Evolutionary conservation across 2,329 filamentous ascomycete genomes (phyloP), one percentile per base, ranked within the genome.

Genomic region (Onygena corvina): DNA sequence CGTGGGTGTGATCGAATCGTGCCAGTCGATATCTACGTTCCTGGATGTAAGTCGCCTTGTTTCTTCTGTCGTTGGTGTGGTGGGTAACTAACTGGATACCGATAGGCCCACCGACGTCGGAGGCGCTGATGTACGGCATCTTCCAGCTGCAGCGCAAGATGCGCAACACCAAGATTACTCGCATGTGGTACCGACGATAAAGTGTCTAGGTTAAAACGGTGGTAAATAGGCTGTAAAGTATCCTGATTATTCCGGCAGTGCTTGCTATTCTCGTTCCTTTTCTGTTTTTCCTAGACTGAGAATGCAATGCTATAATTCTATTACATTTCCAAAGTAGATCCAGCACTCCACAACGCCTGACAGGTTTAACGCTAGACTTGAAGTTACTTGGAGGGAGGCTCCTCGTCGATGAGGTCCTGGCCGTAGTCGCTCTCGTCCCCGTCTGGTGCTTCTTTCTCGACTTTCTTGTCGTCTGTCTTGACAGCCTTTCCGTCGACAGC

Each of bases 1-100:
- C 77, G 84, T 53, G 84, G 84, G 34, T 86, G 83, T 61, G 84
- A 89, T 67, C 72, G 84, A 53, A 83, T 89, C 61, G 82, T 88
- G 23, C 84, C 84, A n/a, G 84, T 89, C 53, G 84, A 89, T 65
- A 78, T 89, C 46, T 89, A 88, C 63, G 84, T 89, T n/a, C 84
- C 84, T 45, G 84, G 84, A 16, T 89, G 84, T 72, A 76, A 76
- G 59, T 80, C 73, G 12, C 20, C 25, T 8, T 12, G 16, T 5
- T 31, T 31, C 6, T 7, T 14, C 31, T n/a, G 6, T 18, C 29
- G 6, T 21, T 20, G 21, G 9, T 20, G 21, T 18, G 11, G 12
- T 11, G 8, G 9, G 12, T 46, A n/a, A 21, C 21, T 18, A 31
- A 31, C 25, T 11, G 77, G 8, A 71, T 68, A 50, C 77, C 80